These are phyloP conservation scores for Starmera amethionina DNA, from an alignment of 805 yeast genomes.

Conservation along the genomic window DNA sequence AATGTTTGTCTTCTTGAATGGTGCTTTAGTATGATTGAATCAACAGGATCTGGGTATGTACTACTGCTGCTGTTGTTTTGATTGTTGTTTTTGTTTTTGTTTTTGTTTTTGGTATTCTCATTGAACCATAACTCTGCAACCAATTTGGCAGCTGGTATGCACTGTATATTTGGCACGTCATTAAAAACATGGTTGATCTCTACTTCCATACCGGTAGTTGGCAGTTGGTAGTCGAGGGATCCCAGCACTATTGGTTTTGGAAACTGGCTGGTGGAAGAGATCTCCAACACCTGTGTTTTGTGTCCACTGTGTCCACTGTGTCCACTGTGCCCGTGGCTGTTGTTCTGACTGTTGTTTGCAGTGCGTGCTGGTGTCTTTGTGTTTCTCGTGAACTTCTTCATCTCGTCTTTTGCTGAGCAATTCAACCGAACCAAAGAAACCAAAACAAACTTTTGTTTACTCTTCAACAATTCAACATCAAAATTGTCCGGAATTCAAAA, in stretches of 20 bases:
- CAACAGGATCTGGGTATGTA: constrained; percentile 6
- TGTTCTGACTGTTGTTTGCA: background rate
- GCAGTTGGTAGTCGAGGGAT: constrained; percentile 9
- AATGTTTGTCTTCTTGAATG: constrained; percentile 5
- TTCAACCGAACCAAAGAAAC: too few relatives aligned
- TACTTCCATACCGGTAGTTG: constrained; percentile 1
- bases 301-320: background rate
- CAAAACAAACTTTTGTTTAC: too few relatives aligned
- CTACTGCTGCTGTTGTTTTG: too few relatives aligned
- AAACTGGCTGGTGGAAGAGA: constrained; percentile 2
- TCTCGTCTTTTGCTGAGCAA: too few relatives aligned
- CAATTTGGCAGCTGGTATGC: constrained; percentile 9
- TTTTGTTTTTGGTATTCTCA: too few relatives aligned
- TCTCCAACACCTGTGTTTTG: background rate
- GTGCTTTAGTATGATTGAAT: constrained; percentile 4
- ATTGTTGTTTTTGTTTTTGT: too few relatives aligned
- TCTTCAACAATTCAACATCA: too few relatives aligned
- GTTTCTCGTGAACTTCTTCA: too few relatives aligned
- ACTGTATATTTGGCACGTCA: constrained; percentile 8
- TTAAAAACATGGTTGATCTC: constrained; percentile 1
- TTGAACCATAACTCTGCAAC: background rate
- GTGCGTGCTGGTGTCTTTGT: too few relatives aligned
- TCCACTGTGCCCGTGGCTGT: background rate
- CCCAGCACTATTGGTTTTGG: constrained; percentile 7
- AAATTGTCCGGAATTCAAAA: too few relatives aligned